Percentiles rank a stretch among this genome's conserved stretches.
These are phyloP conservation scores for Eimeria praecox DNA, from an alignment of 169 alveolate genomes.

Conservation along the genomic window DNA sequence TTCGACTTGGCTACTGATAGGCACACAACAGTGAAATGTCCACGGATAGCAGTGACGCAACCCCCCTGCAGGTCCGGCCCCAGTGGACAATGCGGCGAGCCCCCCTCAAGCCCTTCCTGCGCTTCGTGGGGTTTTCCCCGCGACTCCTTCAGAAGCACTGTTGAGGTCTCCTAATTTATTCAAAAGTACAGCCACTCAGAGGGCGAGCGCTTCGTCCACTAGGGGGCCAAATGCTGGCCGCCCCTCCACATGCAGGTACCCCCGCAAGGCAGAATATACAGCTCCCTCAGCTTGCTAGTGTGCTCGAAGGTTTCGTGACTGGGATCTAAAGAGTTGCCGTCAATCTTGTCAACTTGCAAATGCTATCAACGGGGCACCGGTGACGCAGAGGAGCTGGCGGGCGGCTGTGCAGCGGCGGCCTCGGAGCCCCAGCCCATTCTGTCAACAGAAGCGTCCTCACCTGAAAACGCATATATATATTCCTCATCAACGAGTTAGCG, in stretches of 20 bases:
- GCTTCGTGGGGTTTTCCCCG: slow-evolving; percentile 64
- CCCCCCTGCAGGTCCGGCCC: slow-evolving; percentile 23
- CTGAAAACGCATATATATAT: background rate
- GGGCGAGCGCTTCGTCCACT: slow-evolving; percentile 68
- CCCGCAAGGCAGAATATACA: slow-evolving; percentile 54
- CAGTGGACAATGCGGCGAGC: slow-evolving; percentile 27
- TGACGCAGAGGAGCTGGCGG: slow-evolving; percentile 70
- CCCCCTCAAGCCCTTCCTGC: slow-evolving; percentile 58
- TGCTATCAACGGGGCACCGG: slow-evolving; percentile 31
- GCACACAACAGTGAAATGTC: background rate
- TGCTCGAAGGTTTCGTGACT: slow-evolving; percentile 56
- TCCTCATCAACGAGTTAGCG: background rate
- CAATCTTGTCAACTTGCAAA: slow-evolving; percentile 11
- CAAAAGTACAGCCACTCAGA: slow-evolving; percentile 48
- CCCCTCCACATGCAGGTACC: slow-evolving; percentile 70
- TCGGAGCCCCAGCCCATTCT: slow-evolving; percentile 72
- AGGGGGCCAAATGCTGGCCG: slow-evolving; percentile 63
- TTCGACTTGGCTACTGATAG: background rate
- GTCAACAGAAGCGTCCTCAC: slow-evolving; percentile 31
- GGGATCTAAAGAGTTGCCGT: slow-evolving; percentile 58
- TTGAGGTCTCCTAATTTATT: slow-evolving; percentile 22
- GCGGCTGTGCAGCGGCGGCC: slow-evolving; percentile 76
- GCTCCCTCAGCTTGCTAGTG: slow-evolving; percentile 40
- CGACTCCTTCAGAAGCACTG: slow-evolving; percentile 49
- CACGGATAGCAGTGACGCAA: background rate